Base-by-base conservation (phyloP, 2,329 filamentous ascomycete genomes). In the Teratosphaeria gauchensis region DNA sequence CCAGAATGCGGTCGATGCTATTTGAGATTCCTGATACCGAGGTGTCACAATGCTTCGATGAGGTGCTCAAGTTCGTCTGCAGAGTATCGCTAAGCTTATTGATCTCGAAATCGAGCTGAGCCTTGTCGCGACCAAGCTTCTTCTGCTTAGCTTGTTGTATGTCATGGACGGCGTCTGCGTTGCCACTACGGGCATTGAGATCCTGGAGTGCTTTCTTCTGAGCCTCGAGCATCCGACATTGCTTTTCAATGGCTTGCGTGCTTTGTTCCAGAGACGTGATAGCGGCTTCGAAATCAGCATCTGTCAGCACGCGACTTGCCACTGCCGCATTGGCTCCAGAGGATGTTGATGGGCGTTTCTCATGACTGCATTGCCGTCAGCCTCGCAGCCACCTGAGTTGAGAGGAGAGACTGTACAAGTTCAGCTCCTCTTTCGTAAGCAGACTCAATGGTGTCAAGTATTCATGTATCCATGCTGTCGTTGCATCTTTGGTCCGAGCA, bases 181-280 rank as follows among this genome's bases (percentile, higher is more conserved):
- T 53, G 31, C 59, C 46, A 48, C 64, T 65, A 55, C 78, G 78
- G 4, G 80, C 73, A 63, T 82, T 75, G 28, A 82, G 71, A 35
- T 78, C 77, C 61, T 84, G 72, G 56, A 89, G 70, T 9, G 84
- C 84, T 64, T 82, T 80, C 60, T 83, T 82, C 69, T 90, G 86
- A 55, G 80, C 76, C 58, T 80, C 79, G 19, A 90, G 69, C 0
- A 80, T 76, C 66, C 84, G 82, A 31, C 80, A 84, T 67, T 89
- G 86, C 70, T 81, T 81, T 61, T 82, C 78, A 31, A 89, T 87
- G 19, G 79, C 80, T 19, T 78, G 78, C 0, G 87, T 89, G 1
- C 86, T 88, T 42, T 76, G 76, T 60, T 82, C 78, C n/a, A 90
- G 75, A 56, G 86, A 82, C 2, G 81, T 78, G 55, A 88, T 83